Base-by-base conservation (phyloP, 129 eudicot genomes). In the Arctium lappa region DNA sequence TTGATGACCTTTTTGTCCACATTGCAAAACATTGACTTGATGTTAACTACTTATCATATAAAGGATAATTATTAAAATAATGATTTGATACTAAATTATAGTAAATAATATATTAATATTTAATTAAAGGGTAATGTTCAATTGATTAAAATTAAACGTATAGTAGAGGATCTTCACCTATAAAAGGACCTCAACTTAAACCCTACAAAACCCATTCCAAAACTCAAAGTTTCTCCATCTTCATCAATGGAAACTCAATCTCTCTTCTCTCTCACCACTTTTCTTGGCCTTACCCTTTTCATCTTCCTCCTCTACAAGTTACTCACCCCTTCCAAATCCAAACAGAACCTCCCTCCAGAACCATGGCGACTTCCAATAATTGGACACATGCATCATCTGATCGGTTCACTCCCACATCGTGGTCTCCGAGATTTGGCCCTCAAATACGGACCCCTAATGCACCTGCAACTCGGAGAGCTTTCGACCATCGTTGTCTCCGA, bases 371-470 rank as follows among this genome's bases (percentile, higher is more conserved):
- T 77, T 8, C 80, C 80, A 8, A 5, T 77, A 38, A 53, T 77
- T 3, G 81, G 81, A 65, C 68, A 38, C 46, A 56, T 78, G 73
- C 62, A 15, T 27, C 73, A 65, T 13, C 37, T 78, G 10, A 72
- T 65, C 3, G 81, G 81, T 22, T 62, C 74, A 38, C 48, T 60
- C 15, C 86, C 71, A 3, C 75, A 76, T 12, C 81, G 27, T 16
- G 8, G 42, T 32, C 69, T 82, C 2, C 22, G 34, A 3, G 37
- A 74, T 22, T 44, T 82, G 48, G 86, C 86, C 15, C 30, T 6
- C 34, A 48, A 66, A 63, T 44, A 84, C 9, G 83, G 87, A 32
- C 87, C 87, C 4, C 3, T 84, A 16, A 84, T 84, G 79, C 71
- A 60, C 60, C 83, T 84, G 0, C 80, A 72, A 40, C 80, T 84